A percentile compares a stretch with the other conserved stretches of the same genome.
phyloP scores from a whole-genome alignment of 495 filamentous ascomycete species.

The Amphirosellinia nigrospora region DNA sequence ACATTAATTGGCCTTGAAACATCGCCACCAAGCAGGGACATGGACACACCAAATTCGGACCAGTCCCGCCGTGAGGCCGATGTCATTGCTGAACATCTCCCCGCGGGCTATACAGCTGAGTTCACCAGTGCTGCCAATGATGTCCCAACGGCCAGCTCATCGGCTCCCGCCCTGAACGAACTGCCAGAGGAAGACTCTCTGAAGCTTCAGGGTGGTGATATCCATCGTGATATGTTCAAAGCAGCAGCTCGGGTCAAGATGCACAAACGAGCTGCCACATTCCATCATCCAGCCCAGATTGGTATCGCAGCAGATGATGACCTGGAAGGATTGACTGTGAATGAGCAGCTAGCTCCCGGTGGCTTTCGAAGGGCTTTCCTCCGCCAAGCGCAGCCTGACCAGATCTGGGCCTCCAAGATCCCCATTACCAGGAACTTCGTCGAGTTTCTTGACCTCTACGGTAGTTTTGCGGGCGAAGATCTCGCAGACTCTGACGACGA shows the following conservation, averaged over 20 bases:
- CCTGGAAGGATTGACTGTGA: constrained; percentile 46
- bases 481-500: constrained; percentile 70
- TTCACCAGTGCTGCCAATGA: constrained; percentile 37
- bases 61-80: constrained; percentile 40
- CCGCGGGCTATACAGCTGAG: constrained; percentile 52
- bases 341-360: constrained; percentile 62
- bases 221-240: constrained; percentile 72
- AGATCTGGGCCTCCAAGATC: constrained; percentile 47
- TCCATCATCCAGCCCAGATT: constrained; percentile 49
- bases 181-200: constrained; percentile 58
- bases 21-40: background rate
- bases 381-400: constrained; percentile 50
- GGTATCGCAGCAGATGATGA: constrained; percentile 36
- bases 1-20: constrained; percentile 1
- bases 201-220: constrained; percentile 69
- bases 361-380: constrained; percentile 68
- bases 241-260: constrained; percentile 56
- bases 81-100: constrained; percentile 52
- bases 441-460: constrained; percentile 72
- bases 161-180: constrained; percentile 41
- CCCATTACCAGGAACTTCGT: constrained; percentile 70
- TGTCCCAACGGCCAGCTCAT: constrained; percentile 41
- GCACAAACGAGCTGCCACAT: constrained; percentile 63
- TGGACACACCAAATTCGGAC: constrained; percentile 25
- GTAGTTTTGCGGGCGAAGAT: constrained; percentile 74